A percentile compares a stretch with the other conserved stretches of the same genome.
Evolutionary conservation across 139 green algal genomes (phyloP).

Genomic region (Penium margaritaceum): DNA sequence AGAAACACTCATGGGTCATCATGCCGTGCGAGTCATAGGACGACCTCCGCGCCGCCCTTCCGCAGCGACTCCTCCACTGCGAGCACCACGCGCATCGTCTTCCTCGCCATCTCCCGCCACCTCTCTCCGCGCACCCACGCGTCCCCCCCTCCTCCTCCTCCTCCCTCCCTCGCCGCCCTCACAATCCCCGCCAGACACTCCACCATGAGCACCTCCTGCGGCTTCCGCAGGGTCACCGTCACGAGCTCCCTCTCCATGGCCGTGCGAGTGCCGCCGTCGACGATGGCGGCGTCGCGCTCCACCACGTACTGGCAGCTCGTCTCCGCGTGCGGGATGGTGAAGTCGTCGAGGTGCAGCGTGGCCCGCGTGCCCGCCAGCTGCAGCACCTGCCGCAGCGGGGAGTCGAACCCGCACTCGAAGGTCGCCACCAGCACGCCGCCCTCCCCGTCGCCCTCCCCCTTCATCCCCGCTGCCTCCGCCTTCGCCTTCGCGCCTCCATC

Average conservation of each 20-base stretch:
- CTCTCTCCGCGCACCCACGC: too few species aligned
- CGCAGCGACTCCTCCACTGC: background rate
- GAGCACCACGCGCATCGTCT: background rate
- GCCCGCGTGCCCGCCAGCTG: background rate
- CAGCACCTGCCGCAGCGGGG: background rate
- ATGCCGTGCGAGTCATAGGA: too few species aligned
- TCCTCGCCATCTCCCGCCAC: background rate
- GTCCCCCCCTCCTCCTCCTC: background rate
- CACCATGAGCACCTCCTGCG: conserved; percentile 4
- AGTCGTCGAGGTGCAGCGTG: conserved; percentile 5
- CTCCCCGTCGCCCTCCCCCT: too few species aligned
- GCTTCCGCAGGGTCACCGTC: background rate
- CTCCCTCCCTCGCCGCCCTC: background rate
- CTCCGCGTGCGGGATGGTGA: conserved; percentile 7
- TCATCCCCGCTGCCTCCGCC: too few species aligned
- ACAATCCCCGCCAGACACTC: background rate
- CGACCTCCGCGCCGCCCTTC: background rate
- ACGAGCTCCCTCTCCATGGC: background rate
- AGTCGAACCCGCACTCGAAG: conserved; percentile 20
- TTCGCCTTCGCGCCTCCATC: too few species aligned
- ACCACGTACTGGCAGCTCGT: conserved; percentile 1
- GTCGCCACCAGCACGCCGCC: background rate
- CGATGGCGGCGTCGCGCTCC: background rate
- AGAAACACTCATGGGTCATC: too few species aligned
- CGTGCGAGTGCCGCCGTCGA: background rate